These are phyloP conservation scores for Sporothrix schenckii DNA, from an alignment of 2,329 filamentous ascomycete genomes.

Conservation along the genomic window DNA sequence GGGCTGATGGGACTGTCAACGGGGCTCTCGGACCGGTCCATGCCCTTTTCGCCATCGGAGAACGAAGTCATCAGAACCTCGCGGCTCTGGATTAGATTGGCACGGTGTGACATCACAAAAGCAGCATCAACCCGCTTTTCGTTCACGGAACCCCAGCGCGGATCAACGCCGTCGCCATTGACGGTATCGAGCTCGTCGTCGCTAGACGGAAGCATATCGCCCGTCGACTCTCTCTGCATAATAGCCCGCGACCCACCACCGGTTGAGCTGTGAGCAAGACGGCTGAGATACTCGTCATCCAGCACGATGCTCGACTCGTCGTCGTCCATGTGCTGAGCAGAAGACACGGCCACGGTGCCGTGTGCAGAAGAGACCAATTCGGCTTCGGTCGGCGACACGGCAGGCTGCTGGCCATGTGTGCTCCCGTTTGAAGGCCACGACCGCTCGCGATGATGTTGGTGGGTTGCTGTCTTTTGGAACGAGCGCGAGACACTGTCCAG, in stretches of 20 bases:
- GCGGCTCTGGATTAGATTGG: constrained; percentile 55
- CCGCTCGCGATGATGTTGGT: constrained; percentile 52
- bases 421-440: constrained; percentile 50
- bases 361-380: background rate
- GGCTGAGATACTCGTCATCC: constrained; percentile 75
- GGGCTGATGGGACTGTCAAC: constrained; percentile 29
- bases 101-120: constrained; percentile 50
- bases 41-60: constrained; percentile 45
- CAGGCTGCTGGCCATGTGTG: constrained; percentile 48
- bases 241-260: constrained; percentile 36
- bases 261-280: constrained; percentile 45
- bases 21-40: constrained; percentile 32
- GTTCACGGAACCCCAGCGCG: constrained; percentile 46
- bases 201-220: constrained; percentile 59
- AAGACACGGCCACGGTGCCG: background rate
- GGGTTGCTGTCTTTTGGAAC: constrained; percentile 46
- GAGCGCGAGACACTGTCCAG: constrained; percentile 58
- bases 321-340: constrained; percentile 56
- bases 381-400: constrained; percentile 39
- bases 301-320: constrained; percentile 60
- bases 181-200: constrained; percentile 52
- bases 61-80: constrained; percentile 55
- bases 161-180: constrained; percentile 41
- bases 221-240: constrained; percentile 50
- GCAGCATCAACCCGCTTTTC: constrained; percentile 60